phyloP scores from a whole-genome alignment of 441 rosid species.

The Populus hybrid region DNA sequence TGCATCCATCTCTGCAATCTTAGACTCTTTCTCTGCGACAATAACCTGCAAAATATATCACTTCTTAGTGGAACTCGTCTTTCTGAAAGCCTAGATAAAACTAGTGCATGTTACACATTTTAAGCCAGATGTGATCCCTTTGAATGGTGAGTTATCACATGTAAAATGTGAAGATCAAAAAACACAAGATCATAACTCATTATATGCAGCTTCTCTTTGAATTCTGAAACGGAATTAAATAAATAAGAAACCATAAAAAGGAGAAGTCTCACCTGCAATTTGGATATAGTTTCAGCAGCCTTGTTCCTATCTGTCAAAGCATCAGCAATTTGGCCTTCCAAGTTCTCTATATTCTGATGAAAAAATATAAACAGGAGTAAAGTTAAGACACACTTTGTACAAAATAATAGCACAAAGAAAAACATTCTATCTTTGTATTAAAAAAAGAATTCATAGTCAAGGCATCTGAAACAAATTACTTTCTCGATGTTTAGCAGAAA shows the following conservation, averaged over 20 bases:
- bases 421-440: not conserved
- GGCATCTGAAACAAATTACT: slow-evolving; percentile 45
- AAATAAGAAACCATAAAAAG: slow-evolving; percentile 1
- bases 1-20: slow-evolving; percentile 93
- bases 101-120: not conserved
- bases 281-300: slow-evolving; percentile 80
- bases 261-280: slow-evolving; percentile 65
- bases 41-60: slow-evolving; percentile 49
- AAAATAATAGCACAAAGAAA: slow-evolving; percentile 9
- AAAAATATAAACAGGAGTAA: slow-evolving; percentile 27
- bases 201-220: not conserved
- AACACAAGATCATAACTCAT: not conserved
- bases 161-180: not conserved
- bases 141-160: not conserved
- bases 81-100: not conserved
- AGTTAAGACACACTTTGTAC: slow-evolving; percentile 21
- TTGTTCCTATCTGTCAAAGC: slow-evolving; percentile 80
- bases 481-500: slow-evolving; percentile 80
- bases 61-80: slow-evolving; percentile 8
- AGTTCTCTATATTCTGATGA: slow-evolving; percentile 66
- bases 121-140: not conserved
- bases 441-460: slow-evolving; percentile 9
- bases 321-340: slow-evolving; percentile 85
- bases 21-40: slow-evolving; percentile 88
- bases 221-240: slow-evolving; percentile 1